These are phyloP conservation scores for Pseudogymnoascus sp. DNA, from an alignment of 2,329 filamentous ascomycete species.

Conservation along the genomic window DNA sequence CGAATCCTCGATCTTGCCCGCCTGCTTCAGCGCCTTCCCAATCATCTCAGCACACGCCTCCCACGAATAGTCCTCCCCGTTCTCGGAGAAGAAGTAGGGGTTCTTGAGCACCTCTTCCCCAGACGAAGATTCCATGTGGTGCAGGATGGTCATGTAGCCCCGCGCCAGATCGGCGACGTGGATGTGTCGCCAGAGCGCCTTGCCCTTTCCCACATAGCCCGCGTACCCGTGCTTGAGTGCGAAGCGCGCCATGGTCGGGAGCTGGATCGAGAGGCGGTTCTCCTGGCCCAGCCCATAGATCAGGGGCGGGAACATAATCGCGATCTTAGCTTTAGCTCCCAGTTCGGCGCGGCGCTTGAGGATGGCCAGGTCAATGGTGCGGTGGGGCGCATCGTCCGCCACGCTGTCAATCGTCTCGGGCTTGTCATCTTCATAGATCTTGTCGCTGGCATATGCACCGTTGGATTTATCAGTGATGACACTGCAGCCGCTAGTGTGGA, in stretches of 20 bases:
- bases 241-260: constrained; percentile 41
- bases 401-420: constrained; percentile 35
- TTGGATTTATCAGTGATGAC: constrained; percentile 34
- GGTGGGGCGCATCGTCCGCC: constrained; percentile 37
- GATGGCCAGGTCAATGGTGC: constrained; percentile 40
- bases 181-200: constrained; percentile 35
- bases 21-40: constrained; percentile 31
- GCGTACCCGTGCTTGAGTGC: constrained; percentile 27
- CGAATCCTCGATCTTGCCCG: constrained; percentile 33
- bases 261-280: constrained; percentile 38
- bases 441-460: constrained; percentile 31
- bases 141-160: constrained; percentile 39
- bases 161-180: constrained; percentile 42
- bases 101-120: constrained; percentile 32
- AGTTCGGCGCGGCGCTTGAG: constrained; percentile 31
- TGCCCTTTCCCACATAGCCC: constrained; percentile 38
- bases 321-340: constrained; percentile 35
- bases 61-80: constrained; percentile 38
- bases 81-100: constrained; percentile 45
- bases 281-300: constrained; percentile 40
- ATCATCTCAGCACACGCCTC: constrained; percentile 33
- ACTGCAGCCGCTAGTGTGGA: constrained; percentile 41
- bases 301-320: constrained; percentile 41
- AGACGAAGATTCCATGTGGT: constrained; percentile 34
- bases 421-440: constrained; percentile 37